Conservation (phyloP, 495 filamentous ascomycete species). For the Tuber magnatum region DNA sequence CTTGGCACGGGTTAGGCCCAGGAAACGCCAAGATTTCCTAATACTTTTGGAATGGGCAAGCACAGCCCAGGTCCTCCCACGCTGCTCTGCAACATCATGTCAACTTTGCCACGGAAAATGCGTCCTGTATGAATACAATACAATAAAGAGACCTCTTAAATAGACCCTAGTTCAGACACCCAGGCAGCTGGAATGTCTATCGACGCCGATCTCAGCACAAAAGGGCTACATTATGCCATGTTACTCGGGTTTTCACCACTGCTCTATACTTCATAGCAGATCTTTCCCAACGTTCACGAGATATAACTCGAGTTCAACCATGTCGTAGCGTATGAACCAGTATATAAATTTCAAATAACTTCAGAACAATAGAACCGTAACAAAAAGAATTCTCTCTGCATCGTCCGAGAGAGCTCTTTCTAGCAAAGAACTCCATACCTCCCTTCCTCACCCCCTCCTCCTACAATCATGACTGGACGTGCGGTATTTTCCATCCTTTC, state of each 20-base stretch:
- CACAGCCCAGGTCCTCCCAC: background rate
- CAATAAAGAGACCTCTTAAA: background rate
- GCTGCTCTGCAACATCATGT: background rate
- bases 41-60: background rate
- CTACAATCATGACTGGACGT: background rate
- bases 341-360: background rate
- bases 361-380: background rate
- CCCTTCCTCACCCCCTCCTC: background rate
- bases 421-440: background rate
- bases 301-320: background rate
- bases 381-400: background rate
- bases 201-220: background rate
- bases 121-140: background rate
- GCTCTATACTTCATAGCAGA: background rate
- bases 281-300: background rate
- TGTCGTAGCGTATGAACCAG: background rate
- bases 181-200: background rate
- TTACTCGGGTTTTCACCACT: background rate
- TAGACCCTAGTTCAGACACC: background rate
- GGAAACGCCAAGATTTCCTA: background rate
- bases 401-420: background rate
- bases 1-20: background rate
- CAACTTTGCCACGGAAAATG: background rate
- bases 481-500: constrained; percentile 8
- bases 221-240: background rate